Evolutionary conservation across 495 filamentous ascomycete species (phyloP).

Genomic region (Aspergillus wentii): DNA sequence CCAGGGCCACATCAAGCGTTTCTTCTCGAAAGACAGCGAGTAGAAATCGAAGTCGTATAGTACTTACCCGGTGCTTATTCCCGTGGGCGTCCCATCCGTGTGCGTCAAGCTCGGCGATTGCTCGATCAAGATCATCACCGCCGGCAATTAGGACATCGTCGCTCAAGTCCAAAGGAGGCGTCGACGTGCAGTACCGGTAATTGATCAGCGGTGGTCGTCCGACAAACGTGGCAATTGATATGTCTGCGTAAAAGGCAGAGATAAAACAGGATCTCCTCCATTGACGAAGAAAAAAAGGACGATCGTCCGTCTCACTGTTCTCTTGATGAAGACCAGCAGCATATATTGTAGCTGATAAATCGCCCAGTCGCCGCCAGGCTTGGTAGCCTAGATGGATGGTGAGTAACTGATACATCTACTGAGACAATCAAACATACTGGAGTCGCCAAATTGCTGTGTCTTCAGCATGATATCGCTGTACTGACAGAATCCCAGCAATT

Average conservation of each 20-base stretch:
- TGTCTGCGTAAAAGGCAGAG: constrained; percentile 47
- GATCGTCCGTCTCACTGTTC: constrained; percentile 31
- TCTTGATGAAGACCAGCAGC: constrained; percentile 56
- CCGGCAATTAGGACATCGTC: constrained; percentile 47
- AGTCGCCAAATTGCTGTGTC: constrained; percentile 46
- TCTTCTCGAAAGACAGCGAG: constrained; percentile 49
- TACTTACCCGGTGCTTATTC: constrained; percentile 30
- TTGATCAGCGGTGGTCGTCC: constrained; percentile 54
- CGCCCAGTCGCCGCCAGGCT: constrained; percentile 49
- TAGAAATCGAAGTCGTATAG: constrained; percentile 44
- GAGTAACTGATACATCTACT: constrained; percentile 2
- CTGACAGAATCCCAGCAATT: constrained; percentile 41
- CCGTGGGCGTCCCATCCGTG: constrained; percentile 51
- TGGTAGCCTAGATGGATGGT: constrained; percentile 33
- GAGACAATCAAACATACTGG: constrained; percentile 32
- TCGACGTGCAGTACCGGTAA: constrained; percentile 49
- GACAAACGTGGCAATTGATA: constrained; percentile 48
- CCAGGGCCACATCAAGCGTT: constrained; percentile 55
- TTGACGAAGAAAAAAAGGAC: constrained; percentile 48
- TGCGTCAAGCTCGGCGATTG: constrained; percentile 40
- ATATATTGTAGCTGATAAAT: constrained; percentile 48
- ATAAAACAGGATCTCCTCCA: constrained; percentile 49
- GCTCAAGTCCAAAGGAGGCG: constrained; percentile 52
- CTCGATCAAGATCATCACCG: constrained; percentile 34
- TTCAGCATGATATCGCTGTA: constrained; percentile 39